Conservation (phyloP, 2,329 filamentous ascomycete species). For the Elsinoe batatas region DNA sequence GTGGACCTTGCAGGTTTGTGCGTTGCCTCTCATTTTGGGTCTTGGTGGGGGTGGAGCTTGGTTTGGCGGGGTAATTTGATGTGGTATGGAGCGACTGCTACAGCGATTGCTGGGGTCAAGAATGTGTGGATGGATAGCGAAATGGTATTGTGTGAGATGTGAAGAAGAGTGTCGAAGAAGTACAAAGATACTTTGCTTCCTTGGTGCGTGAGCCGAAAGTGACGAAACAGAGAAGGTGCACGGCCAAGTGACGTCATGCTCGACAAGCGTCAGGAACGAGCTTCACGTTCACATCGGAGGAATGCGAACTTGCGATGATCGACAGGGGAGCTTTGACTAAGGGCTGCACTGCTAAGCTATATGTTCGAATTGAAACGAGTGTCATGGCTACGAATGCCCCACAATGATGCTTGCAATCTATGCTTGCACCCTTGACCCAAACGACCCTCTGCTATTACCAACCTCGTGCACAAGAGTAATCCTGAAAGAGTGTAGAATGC, state of each 20-base stretch:
- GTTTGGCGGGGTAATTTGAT: background rate
- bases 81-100: background rate
- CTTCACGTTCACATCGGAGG: background rate
- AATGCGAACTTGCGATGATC: background rate
- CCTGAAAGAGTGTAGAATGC: background rate
- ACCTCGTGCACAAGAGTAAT: background rate
- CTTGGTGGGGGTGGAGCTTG: slow-evolving; percentile 5
- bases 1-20: slow-evolving; percentile 65
- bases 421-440: background rate
- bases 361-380: background rate
- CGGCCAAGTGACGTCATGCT: slow-evolving; percentile 5
- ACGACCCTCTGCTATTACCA: background rate
- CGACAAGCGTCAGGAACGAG: background rate
- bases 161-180: background rate
- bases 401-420: background rate
- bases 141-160: background rate
- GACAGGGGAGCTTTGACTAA: background rate
- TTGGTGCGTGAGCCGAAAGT: slow-evolving; percentile 10
- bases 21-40: slow-evolving; percentile 51
- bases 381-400: background rate
- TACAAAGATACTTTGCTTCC: slow-evolving; percentile 4
- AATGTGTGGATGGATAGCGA: background rate
- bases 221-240: slow-evolving; percentile 9
- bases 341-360: slow-evolving; percentile 6
- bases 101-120: background rate